Percentiles rank a stretch among this genome's conserved stretches.
These are phyloP conservation scores for Coemansia sp. DNA, from an alignment of 192 early-diverging fungal genomes.

Conservation along the genomic window DNA sequence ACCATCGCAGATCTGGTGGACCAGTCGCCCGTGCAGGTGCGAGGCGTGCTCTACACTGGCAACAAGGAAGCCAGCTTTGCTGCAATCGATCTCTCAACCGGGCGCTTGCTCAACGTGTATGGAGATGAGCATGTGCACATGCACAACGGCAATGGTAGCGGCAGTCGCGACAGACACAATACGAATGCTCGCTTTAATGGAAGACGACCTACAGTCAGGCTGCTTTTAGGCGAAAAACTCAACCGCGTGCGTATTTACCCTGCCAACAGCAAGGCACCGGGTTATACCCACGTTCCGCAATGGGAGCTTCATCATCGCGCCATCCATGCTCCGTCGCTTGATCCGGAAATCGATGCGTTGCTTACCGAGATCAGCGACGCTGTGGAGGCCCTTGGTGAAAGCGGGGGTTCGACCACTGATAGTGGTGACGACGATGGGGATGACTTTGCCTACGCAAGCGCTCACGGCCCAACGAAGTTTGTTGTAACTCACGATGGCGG, in stretches of 20 bases:
- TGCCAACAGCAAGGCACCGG: not conserved
- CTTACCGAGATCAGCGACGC: slow-evolving; percentile 58
- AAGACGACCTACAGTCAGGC: not conserved
- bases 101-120: slow-evolving; percentile 60
- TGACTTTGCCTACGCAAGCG: slow-evolving; percentile 4
- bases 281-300: slow-evolving; percentile 13
- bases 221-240: slow-evolving; percentile 41
- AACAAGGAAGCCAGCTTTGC: slow-evolving; percentile 65
- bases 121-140: slow-evolving; percentile 47
- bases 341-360: slow-evolving; percentile 34
- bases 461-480: slow-evolving; percentile 36
- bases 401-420: slow-evolving; percentile 3
- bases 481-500: slow-evolving; percentile 47
- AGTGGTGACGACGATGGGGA: slow-evolving; percentile 10
- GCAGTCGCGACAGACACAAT: slow-evolving; percentile 8
- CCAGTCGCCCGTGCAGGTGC: slow-evolving; percentile 57
- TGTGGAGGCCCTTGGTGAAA: slow-evolving; percentile 55
- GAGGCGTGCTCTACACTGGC: slow-evolving; percentile 65
- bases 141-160: slow-evolving; percentile 5
- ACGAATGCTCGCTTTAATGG: not conserved
- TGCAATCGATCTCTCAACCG: slow-evolving; percentile 68
- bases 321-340: slow-evolving; percentile 31
- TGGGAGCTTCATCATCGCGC: slow-evolving; percentile 51
- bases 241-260: slow-evolving; percentile 41
- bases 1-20: slow-evolving; percentile 71